Base-by-base conservation (phyloP, 345 rosid species). In the Mangifera indica region DNA sequence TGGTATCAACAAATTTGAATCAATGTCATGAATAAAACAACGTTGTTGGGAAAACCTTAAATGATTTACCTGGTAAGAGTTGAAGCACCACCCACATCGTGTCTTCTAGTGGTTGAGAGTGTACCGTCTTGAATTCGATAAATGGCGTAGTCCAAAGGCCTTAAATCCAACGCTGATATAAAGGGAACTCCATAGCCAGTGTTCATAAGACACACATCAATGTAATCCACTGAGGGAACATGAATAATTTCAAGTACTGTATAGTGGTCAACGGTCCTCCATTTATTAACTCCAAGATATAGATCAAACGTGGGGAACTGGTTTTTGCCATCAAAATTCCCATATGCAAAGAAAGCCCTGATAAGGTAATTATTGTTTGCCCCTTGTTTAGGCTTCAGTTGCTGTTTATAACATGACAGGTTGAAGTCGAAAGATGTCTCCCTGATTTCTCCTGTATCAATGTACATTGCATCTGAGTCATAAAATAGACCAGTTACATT, bases 91-190 rank as follows among this genome's bases (percentile, higher is more conserved):
- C 66, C 73, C 2, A 76, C n/a, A 54, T 74, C 72, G 9, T 2
- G 0, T 26, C 62, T 51, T 56, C 10, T 0, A 0, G 0, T 0
- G 1, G 1, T 10, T 0, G 0, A 3, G 18, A 69, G 51, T n/a
- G 63, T 26, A 8, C 57, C 15, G 22, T 58, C 7, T 0, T 22
- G 59, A 10, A 20, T 37, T 14, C 22, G 18, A 46, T 66, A 69
- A 17, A 24, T 37, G 32, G 70, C 7, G 46, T 48, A 2, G 46
- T 75, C 29, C 32, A 73, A 17, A 53, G 15, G 67, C 20, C 81
- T 65, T 9, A 81, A 22, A 55, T 72, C 81, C 72, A 81, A 42
- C 0, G 66, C 55, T 2, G 84, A 78, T 57, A 81, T 78, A 17
- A 53, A 53, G 29, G 80, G 84, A 13, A 14, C 10, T 21, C 84